These are phyloP conservation scores for Dentipellis sp. DNA, from an alignment of 768 basidiomycete species.

Conservation along the genomic window DNA sequence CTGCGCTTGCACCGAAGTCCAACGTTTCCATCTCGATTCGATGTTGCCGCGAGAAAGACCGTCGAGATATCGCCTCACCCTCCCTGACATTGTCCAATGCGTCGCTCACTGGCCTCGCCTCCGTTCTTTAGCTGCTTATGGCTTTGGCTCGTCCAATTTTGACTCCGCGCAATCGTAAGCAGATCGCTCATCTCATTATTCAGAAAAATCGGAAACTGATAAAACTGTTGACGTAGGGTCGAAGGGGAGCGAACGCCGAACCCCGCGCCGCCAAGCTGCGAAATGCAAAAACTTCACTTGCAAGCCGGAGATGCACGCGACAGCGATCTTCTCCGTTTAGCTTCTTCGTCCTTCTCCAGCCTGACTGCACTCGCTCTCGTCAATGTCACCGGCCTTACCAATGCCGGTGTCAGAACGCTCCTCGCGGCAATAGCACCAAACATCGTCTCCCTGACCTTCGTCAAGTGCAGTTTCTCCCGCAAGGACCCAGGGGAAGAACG, in stretches of 20 bases:
- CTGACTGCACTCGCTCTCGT: background rate
- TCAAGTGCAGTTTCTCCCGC: background rate
- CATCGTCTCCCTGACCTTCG: background rate
- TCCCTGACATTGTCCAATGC: background rate
- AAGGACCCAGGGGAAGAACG: background rate
- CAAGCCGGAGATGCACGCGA: background rate
- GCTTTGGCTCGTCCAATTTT: background rate
- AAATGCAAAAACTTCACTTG: background rate
- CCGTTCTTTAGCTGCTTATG: background rate
- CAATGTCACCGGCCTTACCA: background rate
- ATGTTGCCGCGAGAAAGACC: background rate
- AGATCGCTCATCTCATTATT: background rate
- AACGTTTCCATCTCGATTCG: background rate
- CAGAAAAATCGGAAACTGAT: background rate
- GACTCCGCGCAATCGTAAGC: background rate
- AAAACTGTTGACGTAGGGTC: no score
- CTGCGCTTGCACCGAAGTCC: background rate
- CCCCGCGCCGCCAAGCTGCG: background rate
- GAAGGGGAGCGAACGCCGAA: no score
- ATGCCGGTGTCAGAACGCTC: background rate
- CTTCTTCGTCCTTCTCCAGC: background rate
- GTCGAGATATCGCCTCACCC: background rate
- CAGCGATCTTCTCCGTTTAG: background rate
- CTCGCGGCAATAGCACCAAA: background rate
- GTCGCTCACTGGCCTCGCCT: background rate